Base-by-base conservation (phyloP, 768 basidiomycete species). In the Mycena galericulata region DNA sequence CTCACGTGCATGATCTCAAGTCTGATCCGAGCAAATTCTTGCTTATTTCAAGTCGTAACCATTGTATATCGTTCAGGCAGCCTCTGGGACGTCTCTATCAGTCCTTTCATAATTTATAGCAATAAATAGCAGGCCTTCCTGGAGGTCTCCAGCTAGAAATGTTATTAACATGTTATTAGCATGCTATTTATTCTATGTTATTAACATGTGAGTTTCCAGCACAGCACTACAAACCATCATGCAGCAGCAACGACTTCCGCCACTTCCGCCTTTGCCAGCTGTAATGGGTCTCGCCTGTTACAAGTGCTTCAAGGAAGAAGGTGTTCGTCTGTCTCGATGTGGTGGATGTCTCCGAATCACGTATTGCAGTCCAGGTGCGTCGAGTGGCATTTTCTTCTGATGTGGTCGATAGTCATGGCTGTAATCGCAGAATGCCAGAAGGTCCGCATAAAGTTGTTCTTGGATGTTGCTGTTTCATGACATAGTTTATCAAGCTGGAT, bases 101-200 rank as follows among this genome's bases (percentile, higher is more conserved):
- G 46, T 12, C 17, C 29, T 60, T 45, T 49, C 22, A 24, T 30
- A 36, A 22, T 36, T 47, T 14, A 61, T 50, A 61, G 47, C 59
- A 61, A 41, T 59, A 59, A 59, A 59, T 59, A 59, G 57, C 57
- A 47, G 57, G n/a, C 18, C 20, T n/a, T 46, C 20, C 34, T 14
- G 43, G 43, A 26, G 43, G 38, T 40, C 30, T 11, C 57, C 57
- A 46, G 57, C 57, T 22, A 59, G 29, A 59, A 32, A 29, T 38
- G 47, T 36, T 61, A 61, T 27, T 61, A 61, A 17, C 59, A 61
- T 60, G 59, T 18, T 61, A 61, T 40, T 61, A 59, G 27, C 45
- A 47, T 36, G 34, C 34, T 36, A 36, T 36, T 36, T 36, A 36
- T 36, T 36, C 8, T 14, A 14, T 36, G 34, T 36, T 36, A 36